phyloP scores from a whole-genome alignment of 2,329 filamentous ascomycete species.

The Neofusicoccum cordaticola region DNA sequence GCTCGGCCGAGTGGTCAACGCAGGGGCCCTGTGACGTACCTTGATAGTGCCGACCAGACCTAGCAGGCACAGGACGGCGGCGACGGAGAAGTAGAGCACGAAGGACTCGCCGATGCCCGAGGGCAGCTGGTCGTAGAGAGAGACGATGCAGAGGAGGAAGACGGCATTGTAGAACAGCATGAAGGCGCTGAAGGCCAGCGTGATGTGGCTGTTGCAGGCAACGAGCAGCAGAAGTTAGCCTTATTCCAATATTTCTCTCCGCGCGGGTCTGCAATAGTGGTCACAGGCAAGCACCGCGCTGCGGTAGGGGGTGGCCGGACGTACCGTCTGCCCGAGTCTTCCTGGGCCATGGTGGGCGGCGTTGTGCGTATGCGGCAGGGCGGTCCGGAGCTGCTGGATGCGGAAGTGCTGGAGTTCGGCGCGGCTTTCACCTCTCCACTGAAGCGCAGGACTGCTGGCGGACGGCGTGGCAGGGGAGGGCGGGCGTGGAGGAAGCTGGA shows the following conservation, averaged over 20 bases:
- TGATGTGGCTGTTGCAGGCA: slow-evolving; percentile 18
- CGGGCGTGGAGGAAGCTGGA: not conserved
- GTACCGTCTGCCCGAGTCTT: slow-evolving; percentile 7
- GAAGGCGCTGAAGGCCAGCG: slow-evolving; percentile 18
- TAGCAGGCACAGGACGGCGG: slow-evolving; percentile 38
- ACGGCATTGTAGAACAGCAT: slow-evolving; percentile 26
- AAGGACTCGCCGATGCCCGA: slow-evolving; percentile 32
- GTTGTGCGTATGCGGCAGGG: not conserved
- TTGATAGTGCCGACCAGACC: slow-evolving; percentile 44
- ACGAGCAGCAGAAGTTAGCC: not conserved
- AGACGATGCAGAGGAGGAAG: slow-evolving; percentile 28
- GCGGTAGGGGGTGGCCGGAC: not conserved
- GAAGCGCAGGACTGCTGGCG: not conserved
- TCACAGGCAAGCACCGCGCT: not conserved
- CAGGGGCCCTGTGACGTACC: slow-evolving; percentile 30
- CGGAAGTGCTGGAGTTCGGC: not conserved
- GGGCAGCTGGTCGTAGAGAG: slow-evolving; percentile 21
- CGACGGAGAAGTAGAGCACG: slow-evolving; percentile 39
- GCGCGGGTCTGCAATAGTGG: not conserved
- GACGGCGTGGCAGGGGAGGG: not conserved
- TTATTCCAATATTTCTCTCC: not conserved
- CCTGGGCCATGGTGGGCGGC: slow-evolving; percentile 4
- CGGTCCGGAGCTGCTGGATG: slow-evolving; percentile 10
- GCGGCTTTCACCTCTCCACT: not conserved
- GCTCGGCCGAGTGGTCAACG: slow-evolving; percentile 8